Evolutionary conservation across 805 yeast species (phyloP), one percentile per base, ranked within the genome.

Genomic region (Cyberlindnera sargentensis): DNA sequence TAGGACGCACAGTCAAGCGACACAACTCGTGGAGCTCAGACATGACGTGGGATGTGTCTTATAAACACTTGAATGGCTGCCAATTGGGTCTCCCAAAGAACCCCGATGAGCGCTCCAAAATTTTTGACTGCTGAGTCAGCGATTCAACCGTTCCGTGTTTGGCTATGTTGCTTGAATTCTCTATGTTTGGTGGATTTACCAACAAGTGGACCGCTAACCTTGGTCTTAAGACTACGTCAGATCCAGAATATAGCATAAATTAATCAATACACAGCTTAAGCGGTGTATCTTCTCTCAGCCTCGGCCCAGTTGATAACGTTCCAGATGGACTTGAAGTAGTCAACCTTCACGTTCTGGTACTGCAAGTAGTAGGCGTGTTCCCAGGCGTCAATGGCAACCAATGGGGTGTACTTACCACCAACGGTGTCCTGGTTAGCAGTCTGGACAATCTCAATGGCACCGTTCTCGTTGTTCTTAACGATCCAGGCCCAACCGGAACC

Each of bases 401-500:
- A 68, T 37, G 96, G 95, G 38, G 76, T 70, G 63, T 78, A 73
- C 31, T 53, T 56, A 8, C 76, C 63, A 39, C 86, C 85, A 39
- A 84, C 88, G 15, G 93, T 84, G 67, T 88, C 96, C 69, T 88
- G 96, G 73, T 88, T 88, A 54, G 78, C 71, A 53, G 86, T 84
- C 64, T 85, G 84, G 44, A 86, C 82, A 44, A 88, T 83, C 51
- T 85, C 95, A 55, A 88, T 63, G 39, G 82, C 77, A 54, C 84
- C 86, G 54, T 80, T 80, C 48, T 75, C 81, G 61, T 76, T 72
- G 73, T 87, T 84, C 76, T 84, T 84, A 56, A 80, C 95, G 51
- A 88, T 71, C 72, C 90, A 88, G 30, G 93, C 93, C 96, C 96
- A 88, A 37, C 96, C 96, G 5, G 95, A 84, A 62, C 96, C 96